Base-by-base conservation (phyloP, 352 stramenopile species). In the Plasmopara viticola region DNA sequence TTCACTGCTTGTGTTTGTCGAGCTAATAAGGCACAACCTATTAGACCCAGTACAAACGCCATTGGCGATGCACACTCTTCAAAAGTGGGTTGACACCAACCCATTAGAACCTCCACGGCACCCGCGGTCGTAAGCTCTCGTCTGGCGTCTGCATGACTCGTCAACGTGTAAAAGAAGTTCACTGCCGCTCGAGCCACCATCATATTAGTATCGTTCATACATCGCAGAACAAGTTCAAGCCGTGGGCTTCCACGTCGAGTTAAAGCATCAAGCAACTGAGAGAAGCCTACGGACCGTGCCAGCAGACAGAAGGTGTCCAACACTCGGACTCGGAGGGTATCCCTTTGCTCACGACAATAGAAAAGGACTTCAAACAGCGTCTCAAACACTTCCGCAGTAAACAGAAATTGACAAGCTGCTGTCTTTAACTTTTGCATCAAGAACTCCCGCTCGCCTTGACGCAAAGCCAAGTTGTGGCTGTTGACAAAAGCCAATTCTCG, bases 41-140 rank as follows among this genome's bases (percentile, higher is more conserved):
- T 74, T 6, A 92, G 56, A 6, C 68, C 71, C 30, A 88, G 61
- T 1, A 82, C 52, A 28, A 79, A 80, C 7, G 58, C 46, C 59
- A 51, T 73, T 45, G 2, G 59, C 39, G 48, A 50, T 41, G 50
- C 72, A 44, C 46, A 84, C 51, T 7, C 50, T 35, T 64, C 42
- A 29, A 69, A 38, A 34, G 6, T 59, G 18, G 52, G 51, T 52
- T 48, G 39, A 35, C 69, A 84, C 70, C 70, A 84, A 12, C 62
- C 45, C 25, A 84, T 39, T 15, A 90, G 63, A 13, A 79, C 54
- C 8, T 69, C 54, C 6, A 79, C 56, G 10, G 78, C 74, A 7
- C 81, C 81, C 9, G 74, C 81, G 4, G 73, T 83, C 12, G 77
- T 87, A 31, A 92, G 67, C 3, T 70, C 78, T 9, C 72, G 61